phyloP scores from a whole-genome alignment of 495 filamentous ascomycete species.

The Friedmanniomyces simplex region DNA sequence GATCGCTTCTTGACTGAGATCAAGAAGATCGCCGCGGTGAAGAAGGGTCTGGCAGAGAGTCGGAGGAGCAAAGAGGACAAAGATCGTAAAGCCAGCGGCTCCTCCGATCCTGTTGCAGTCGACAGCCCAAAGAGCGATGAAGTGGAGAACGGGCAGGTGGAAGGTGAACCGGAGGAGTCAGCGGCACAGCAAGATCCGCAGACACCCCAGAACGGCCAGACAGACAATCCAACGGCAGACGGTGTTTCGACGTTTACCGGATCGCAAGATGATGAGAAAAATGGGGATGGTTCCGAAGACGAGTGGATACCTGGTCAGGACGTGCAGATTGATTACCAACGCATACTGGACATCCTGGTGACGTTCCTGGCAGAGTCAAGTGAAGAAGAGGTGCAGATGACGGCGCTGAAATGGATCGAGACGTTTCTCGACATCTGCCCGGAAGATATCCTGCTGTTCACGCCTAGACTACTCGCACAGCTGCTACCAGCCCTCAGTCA shows the following conservation, averaged over 20 bases:
- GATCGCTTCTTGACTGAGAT: slow-evolving; percentile 91
- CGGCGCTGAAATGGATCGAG: slow-evolving; percentile 89
- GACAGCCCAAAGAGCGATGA: slow-evolving; percentile 3
- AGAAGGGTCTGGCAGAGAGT: slow-evolving; percentile 84
- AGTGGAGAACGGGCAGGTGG: background rate
- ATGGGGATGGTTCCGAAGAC: slow-evolving; percentile 56
- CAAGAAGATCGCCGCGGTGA: slow-evolving; percentile 83
- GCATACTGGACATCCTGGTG: slow-evolving; percentile 85
- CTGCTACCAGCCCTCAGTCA: slow-evolving; percentile 92
- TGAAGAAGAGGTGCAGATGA: slow-evolving; percentile 86
- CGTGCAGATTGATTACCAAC: slow-evolving; percentile 85
- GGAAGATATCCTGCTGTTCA: slow-evolving; percentile 93
- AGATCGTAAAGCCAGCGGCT: slow-evolving; percentile 10
- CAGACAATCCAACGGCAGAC: slow-evolving; percentile 4
- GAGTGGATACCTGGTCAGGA: slow-evolving; percentile 98
- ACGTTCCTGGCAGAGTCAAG: slow-evolving; percentile 66
- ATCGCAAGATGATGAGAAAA: slow-evolving; percentile 40
- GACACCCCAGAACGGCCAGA: slow-evolving; percentile 10
- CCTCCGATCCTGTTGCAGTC: slow-evolving; percentile 5
- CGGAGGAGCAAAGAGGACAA: slow-evolving; percentile 52
- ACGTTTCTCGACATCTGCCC: slow-evolving; percentile 94
- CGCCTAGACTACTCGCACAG: slow-evolving; percentile 80
- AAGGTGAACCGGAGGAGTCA: background rate
- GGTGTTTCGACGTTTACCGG: slow-evolving; percentile 12
- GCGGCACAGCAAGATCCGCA: slow-evolving; percentile 9